These are phyloP conservation scores for Elaeis oleifera DNA, from an alignment of 202 grass and related monocot genomes.

Conservation along the genomic window DNA sequence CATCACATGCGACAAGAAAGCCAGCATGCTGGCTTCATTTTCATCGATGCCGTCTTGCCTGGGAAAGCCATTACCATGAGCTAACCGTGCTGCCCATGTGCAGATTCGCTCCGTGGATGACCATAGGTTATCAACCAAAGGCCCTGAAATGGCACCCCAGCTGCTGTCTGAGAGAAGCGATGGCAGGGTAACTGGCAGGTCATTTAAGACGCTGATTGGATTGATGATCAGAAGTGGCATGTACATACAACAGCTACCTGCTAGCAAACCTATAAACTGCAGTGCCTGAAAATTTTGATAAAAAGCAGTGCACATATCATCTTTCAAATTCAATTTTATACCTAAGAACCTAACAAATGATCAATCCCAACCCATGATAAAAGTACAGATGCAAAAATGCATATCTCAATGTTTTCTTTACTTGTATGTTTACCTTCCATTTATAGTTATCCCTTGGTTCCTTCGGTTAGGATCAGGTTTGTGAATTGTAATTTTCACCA, in stretches of 20 bases:
- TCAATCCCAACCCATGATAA: too few relatives aligned
- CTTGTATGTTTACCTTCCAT: too few relatives aligned
- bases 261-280: conserved; percentile 65
- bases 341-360: too few relatives aligned
- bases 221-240: conserved; percentile 81
- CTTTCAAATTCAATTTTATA: too few relatives aligned
- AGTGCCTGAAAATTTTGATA: conserved; percentile 30
- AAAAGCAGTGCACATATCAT: background rate
- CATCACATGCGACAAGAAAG: conserved; percentile 46
- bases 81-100: conserved; percentile 37
- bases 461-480: too few relatives aligned
- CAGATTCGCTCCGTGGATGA: conserved; percentile 45
- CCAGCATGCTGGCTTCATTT: conserved; percentile 37
- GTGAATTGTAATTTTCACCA: too few relatives aligned
- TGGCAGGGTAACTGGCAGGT: conserved; percentile 73
- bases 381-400: too few relatives aligned
- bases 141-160: conserved; percentile 45
- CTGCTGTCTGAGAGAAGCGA: conserved; percentile 52
- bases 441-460: too few relatives aligned
- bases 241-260: conserved; percentile 65
- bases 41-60: conserved; percentile 32
- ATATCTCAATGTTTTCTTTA: too few relatives aligned
- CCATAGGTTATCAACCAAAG: conserved; percentile 60
- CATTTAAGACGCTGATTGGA: conserved; percentile 52
- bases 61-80: conserved; percentile 11